phyloP scores from a whole-genome alignment of 129 eudicot genomes.

The Lactuca sativa region DNA sequence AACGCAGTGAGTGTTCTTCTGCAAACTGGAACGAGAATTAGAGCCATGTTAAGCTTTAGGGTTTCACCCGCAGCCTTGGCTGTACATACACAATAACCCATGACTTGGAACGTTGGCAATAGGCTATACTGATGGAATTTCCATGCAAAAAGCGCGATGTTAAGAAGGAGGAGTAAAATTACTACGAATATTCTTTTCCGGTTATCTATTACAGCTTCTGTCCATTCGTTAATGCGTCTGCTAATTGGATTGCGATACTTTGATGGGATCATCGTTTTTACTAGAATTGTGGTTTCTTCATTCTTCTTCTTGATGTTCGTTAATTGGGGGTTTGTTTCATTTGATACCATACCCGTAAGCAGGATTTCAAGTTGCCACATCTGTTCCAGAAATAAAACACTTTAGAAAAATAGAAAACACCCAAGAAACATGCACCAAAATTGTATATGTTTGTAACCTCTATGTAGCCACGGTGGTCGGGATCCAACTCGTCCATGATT shows the following conservation, averaged over 20 bases:
- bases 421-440: background rate
- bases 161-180: conserved; percentile 41
- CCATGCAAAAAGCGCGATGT: conserved; percentile 58
- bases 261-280: conserved; percentile 85
- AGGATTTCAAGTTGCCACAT: conserved; percentile 97
- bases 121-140: conserved; percentile 44
- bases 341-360: conserved; percentile 68
- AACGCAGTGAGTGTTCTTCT: conserved; percentile 58
- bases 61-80: conserved; percentile 76
- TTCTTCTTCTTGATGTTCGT: conserved; percentile 2
- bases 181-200: conserved; percentile 77
- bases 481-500: conserved; percentile 98
- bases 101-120: conserved; percentile 43
- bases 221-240: conserved; percentile 39
- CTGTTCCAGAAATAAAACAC: conserved; percentile 37
- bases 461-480: conserved; percentile 80
- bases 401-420: conserved; percentile 5
- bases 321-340: conserved; percentile 22
- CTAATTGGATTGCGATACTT: conserved; percentile 52
- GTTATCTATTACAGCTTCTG: conserved; percentile 58
- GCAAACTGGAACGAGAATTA: conserved; percentile 65
- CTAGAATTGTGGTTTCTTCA: conserved; percentile 44
- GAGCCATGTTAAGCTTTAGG: conserved; percentile 70
- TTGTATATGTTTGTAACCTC: conserved; percentile 47
- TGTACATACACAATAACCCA: conserved; percentile 65